Base-by-base conservation (phyloP, 306 rosid species). In the Quercus alba region DNA sequence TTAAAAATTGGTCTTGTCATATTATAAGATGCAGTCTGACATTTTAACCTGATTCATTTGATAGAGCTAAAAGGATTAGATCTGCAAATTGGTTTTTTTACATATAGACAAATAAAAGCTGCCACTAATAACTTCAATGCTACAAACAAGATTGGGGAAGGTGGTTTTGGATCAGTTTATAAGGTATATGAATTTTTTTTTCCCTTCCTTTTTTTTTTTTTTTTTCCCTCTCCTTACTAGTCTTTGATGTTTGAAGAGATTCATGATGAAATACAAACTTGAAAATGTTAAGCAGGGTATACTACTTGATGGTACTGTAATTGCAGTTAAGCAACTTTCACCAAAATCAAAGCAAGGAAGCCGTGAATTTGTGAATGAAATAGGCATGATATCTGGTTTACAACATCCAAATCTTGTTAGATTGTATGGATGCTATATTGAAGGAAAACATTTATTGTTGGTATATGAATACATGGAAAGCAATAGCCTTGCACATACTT, bases 141-240 rank as follows among this genome's bases (percentile, higher is more conserved):
- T 74, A 75, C 38, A 49, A 91, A 89, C 78, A 89, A 83, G 85
- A 67, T 91, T 28, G 97, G 92, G 58, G 92, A 91, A 85, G 97
- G 97, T n/a, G 97, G 97, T 76, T 91, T 91, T 88, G 97, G 97
- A 83, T 81, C 84, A 51, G 94, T 91, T 70, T 88, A 83, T 82
- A 84, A 92, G 95, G 97, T 88, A 83, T 67, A 61, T 51, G 55
- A 59, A 64, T 41, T 55, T 15, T 20, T 70, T 55, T 5, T 38
- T 13, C 11, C 0, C 2, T 7, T 38, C 2, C 10, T 61, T 18
- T 17, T 8, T 21, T 33, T 35, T 33, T 5, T 5, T 12, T 20
- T n/a, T n/a, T n/a, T n/a, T n/a, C n/a, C n/a, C n/a, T 12, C 33
- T 52, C 51, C 51, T 4, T 67, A 30, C 1, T 63, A 3, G 0